Evolutionary conservation across 495 filamentous ascomycete species (phyloP).

Genomic region (Lophiostoma macrostomum): DNA sequence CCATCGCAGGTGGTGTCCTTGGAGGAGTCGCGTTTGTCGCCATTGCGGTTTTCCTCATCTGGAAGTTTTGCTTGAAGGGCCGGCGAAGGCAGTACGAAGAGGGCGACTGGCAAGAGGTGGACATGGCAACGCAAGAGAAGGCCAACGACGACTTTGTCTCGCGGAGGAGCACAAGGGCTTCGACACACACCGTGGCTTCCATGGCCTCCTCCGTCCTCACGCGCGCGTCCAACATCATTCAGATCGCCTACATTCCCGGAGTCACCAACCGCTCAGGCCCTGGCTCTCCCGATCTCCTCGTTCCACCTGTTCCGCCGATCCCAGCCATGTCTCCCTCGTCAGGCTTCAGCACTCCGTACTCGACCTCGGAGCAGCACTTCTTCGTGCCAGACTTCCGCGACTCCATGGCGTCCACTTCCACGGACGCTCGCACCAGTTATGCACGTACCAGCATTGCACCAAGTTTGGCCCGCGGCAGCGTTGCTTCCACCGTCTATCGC

Average conservation of each 20-base stretch:
- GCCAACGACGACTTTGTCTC: slow-evolving; percentile 55
- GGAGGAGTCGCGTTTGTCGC: slow-evolving; percentile 69
- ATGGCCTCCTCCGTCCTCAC: slow-evolving; percentile 95
- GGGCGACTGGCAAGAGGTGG: slow-evolving; percentile 55
- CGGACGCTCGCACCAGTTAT: slow-evolving; percentile 61
- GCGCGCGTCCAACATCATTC: slow-evolving; percentile 95
- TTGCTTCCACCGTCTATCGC: slow-evolving; percentile 89
- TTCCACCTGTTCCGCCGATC: slow-evolving; percentile 89
- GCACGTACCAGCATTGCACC: slow-evolving; percentile 57
- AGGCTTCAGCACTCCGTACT: slow-evolving; percentile 53
- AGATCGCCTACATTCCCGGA: slow-evolving; percentile 97
- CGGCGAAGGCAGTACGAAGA: slow-evolving; percentile 60
- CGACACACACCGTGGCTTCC: slow-evolving; percentile 83
- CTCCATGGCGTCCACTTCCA: slow-evolving; percentile 70
- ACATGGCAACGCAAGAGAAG: slow-evolving; percentile 49
- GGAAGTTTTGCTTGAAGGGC: slow-evolving; percentile 81
- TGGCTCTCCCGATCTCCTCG: slow-evolving; percentile 74
- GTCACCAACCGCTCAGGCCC: slow-evolving; percentile 90
- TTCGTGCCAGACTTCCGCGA: slow-evolving; percentile 93
- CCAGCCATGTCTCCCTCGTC: slow-evolving; percentile 56
- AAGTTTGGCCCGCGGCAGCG: slow-evolving; percentile 66
- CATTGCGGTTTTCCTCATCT: slow-evolving; percentile 72
- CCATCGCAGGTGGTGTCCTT: slow-evolving; percentile 81
- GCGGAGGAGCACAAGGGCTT: slow-evolving; percentile 63
- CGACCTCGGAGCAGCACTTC: slow-evolving; percentile 74